These are phyloP conservation scores for Tolypocladium nubicola DNA, from an alignment of 2,329 filamentous ascomycete genomes.

Conservation along the genomic window DNA sequence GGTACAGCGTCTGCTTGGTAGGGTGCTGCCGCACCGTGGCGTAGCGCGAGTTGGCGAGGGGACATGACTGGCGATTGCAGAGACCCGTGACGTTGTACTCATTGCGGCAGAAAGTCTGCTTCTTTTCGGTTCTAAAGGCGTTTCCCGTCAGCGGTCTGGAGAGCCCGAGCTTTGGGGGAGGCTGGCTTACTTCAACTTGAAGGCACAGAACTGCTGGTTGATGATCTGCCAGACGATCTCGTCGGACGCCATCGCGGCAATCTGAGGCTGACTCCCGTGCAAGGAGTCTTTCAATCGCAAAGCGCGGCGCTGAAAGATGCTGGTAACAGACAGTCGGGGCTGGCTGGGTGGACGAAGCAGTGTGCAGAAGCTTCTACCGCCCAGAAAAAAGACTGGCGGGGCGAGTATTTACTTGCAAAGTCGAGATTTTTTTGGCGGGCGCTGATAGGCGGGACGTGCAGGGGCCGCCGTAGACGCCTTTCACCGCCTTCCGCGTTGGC, in stretches of 20 bases:
- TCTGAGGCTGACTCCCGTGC: not conserved
- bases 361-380: constrained; percentile 2
- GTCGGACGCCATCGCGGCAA: constrained; percentile 64
- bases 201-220: constrained; percentile 89
- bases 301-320: not conserved
- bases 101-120: constrained; percentile 91
- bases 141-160: constrained; percentile 14
- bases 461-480: not conserved
- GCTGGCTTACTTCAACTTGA: constrained; percentile 70
- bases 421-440: constrained; percentile 11
- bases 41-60: constrained; percentile 84
- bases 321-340: not conserved
- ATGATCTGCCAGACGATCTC: constrained; percentile 98
- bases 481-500: constrained; percentile 13
- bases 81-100: constrained; percentile 80
- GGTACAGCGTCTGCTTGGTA: constrained; percentile 72
- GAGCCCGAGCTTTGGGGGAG: not conserved
- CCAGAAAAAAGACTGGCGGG: constrained; percentile 8
- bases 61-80: constrained; percentile 80
- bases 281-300: constrained; percentile 5
- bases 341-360: not conserved
- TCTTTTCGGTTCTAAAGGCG: constrained; percentile 58
- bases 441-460: constrained; percentile 4
- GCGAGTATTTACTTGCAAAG: constrained; percentile 7
- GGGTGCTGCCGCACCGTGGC: constrained; percentile 82